These are phyloP conservation scores for Acanthamoeba comandoni DNA, from an alignment of 208 protist species.

Conservation along the genomic window DNA sequence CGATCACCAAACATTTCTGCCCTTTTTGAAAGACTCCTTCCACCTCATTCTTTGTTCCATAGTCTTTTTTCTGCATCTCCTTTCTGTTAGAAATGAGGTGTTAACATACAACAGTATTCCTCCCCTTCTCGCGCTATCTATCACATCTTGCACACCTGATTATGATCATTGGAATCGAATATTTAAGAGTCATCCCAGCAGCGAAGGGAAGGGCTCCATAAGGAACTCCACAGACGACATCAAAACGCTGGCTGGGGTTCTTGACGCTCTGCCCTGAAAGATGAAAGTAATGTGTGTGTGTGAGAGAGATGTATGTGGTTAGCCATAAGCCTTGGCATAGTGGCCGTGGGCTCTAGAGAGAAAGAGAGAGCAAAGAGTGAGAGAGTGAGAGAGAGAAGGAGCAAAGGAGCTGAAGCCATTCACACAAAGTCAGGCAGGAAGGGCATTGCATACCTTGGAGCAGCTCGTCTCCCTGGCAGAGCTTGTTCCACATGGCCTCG, in stretches of 20 bases:
- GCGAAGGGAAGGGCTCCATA: constrained; percentile 96
- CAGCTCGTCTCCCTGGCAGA: too few relatives aligned
- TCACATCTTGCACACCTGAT: constrained; percentile 35
- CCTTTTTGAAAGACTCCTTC: constrained; percentile 94
- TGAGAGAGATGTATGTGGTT: not conserved
- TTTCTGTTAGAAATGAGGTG: not conserved
- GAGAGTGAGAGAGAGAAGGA: too few relatives aligned
- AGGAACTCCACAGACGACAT: constrained; percentile 90
- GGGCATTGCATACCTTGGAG: too few relatives aligned
- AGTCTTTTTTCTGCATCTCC: constrained; percentile 89
- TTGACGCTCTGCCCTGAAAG: not conserved
- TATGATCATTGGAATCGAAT: constrained; percentile 89
- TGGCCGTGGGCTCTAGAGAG: not conserved
- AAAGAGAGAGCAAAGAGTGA: too few relatives aligned
- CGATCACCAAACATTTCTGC: constrained; percentile 92
- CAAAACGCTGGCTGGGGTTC: not conserved
- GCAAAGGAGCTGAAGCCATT: too few relatives aligned
- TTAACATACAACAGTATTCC: not conserved
- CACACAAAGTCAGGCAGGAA: too few relatives aligned
- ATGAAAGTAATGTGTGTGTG: too few relatives aligned
- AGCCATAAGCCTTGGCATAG: not conserved
- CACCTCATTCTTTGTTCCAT: constrained; percentile 94
- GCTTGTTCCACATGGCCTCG: constrained; percentile 53
- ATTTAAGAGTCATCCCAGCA: constrained; percentile 92
- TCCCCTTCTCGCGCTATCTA: constrained; percentile 93